Base-by-base conservation (phyloP, 2,329 filamentous ascomycete genomes). In the Alternaria hordeiaustralica region DNA sequence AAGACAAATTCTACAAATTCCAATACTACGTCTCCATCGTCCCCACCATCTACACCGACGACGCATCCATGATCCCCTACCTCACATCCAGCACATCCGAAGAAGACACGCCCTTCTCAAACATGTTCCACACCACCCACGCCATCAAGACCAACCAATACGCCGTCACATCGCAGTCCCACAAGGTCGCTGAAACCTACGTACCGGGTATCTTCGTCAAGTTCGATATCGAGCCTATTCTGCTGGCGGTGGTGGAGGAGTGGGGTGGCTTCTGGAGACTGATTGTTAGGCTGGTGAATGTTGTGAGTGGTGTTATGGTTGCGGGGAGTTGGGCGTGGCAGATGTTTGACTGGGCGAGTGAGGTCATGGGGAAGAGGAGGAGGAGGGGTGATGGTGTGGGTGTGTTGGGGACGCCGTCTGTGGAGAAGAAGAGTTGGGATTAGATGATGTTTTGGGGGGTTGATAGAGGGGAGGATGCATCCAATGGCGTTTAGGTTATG, bases 1-100 rank as follows among this genome's bases (percentile, higher is more conserved):
- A 63, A n/a, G 78, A 85, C 15, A 87, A 97, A 84, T 98, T 97
- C 85, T 91, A 95, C 87, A 96, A 96, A 82, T 98, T 94, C 84
- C 96, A 99, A 82, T 99, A 99, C 87, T 98, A 96, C 84, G 86
- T 98, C 77, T 97, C 92, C 43, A 87, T 99, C 41, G 96, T 99
- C 3, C 96, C 96, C 3, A 99, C 96, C 6, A 88, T 96, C 74
- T 99, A 98, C 85, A 94, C 84, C 50, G 83, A 83, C 69, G 78
- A 82, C 61, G 69, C 81, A 6, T 71, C 73, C 7, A 72, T 79
- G 30, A 89, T 79, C 86, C 91, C 63, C 85, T 51, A 67, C 67
- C 79, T 78, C 64, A 72, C 77, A 73, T 65, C 76, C 63, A 67
- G 80, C 65, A 68, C 78, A 58, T 74, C 76, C 63, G 76, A 75